Base-by-base conservation (phyloP, 805 yeast species). In the Yueomyces sinensis region DNA sequence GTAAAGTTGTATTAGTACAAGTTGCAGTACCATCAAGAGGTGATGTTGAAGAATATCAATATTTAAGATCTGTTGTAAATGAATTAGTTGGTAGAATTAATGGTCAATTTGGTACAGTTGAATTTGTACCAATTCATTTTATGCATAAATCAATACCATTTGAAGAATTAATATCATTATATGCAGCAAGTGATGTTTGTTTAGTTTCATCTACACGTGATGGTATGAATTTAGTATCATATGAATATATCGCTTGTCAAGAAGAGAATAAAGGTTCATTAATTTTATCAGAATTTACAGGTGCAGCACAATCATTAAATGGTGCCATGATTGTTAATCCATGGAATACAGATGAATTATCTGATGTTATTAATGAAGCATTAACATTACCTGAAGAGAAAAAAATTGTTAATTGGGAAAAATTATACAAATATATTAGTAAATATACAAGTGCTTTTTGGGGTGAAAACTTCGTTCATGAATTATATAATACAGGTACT, bases 11-110 rank as follows among this genome's bases (percentile, higher is more conserved):
- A 2, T 63, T 91, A 33, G 89, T 91, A 7, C 99, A 91, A 59
- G 89, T 91, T 25, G 98, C 98, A 0, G 96, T 91, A 16, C 98
- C 99, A 3, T 81, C 94, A 15, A 71, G 98, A 47, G 96, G 95
- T 30, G 98, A 89, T 48, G 98, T 91, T 17, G 98, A 93, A 59
- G 98, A 93, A 56, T 93, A 91, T 57, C 97, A 91, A 53, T 78
- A 82, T 44, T 62, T 91, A 44, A 71, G 98, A 39, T 84, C 96
- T 1, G 86, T 83, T 7, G 97, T 93, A 17, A 91, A 91, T 54
- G 98, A 91, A 59, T 67, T 91, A 27, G 96, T 91, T 24, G 98
- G 98, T 23, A 69, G 98, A 50, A 86, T 91, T 52, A 91, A 91
- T 57, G 99, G 99, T 22, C 74, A 76, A 45, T 91, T 84, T 53